Base-by-base conservation (phyloP, 306 rosid genomes). In the Casuarina glauca region DNA sequence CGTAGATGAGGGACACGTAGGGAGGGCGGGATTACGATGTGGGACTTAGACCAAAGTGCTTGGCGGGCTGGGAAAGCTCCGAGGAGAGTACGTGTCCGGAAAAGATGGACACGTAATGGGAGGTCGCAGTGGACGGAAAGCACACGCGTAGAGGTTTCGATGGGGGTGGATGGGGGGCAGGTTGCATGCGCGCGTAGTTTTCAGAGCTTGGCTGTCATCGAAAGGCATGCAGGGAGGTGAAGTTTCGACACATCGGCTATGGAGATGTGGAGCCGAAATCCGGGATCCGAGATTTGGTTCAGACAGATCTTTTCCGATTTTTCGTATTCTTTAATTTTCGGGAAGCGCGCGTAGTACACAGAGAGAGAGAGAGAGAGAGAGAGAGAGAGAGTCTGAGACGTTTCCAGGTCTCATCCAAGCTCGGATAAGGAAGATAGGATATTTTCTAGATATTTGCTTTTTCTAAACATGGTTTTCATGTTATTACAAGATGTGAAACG, bases 141-240 rank as follows among this genome's bases (percentile, higher is more conserved):
- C 9, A 57, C 9, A 57, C 64, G 32, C 38, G 64, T 57, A 17
- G 64, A 6, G 64, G 8, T 57, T 57, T 57, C 19, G 10, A n/a
- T 35, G 64, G 41, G 3, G 41, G 64, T 58, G 64, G 39, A 58
- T 58, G 64, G 32, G 20, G 15, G 9, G 82, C 58, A 10, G 69
- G 51, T 63, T 51, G 78, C 79, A 55, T 45, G 75, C 38, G 50
- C 6, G 79, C 79, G 60, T 53, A 38, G 49, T 67, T 68, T 80
- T 54, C 60, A 67, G 74, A 61, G 83, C 70, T n/a, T 36, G 39
- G 7, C 67, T 73, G 35, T 76, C 2, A 26, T 15, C 16, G 6
- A 60, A 44, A 74, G 20, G 69, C 20, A 43, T 57, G 63, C 63
- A 19, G 57, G 74, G 20, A 66, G 4, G 46, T n/a, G 5, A 11